Evolutionary conservation across 257 asterid species (phyloP).

Genomic region (Asclepias syriaca): DNA sequence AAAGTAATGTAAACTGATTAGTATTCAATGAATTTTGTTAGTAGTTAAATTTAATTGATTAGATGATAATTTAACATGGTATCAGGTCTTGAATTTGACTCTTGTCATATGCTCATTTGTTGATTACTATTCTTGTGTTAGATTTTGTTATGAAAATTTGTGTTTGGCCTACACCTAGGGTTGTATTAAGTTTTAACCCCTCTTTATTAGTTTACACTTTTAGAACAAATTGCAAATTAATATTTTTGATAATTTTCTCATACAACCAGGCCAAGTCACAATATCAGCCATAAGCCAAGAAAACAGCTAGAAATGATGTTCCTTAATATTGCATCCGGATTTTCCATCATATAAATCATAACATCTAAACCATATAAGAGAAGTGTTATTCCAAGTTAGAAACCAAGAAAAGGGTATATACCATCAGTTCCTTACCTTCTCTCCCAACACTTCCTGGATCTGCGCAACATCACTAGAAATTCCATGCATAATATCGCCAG

Average conservation of each 20-base stretch:
- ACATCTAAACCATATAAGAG: background rate
- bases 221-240: too few species aligned
- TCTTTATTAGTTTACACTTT: too few species aligned
- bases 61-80: too few species aligned
- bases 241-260: background rate
- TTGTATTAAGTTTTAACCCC: too few species aligned
- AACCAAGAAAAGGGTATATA: background rate
- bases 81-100: too few species aligned
- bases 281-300: background rate
- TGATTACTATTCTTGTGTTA: too few species aligned
- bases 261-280: background rate
- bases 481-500: conserved; percentile 86
- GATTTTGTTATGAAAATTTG: too few species aligned
- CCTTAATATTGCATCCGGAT: background rate
- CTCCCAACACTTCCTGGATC: conserved; percentile 89
- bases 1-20: conserved; percentile 3
- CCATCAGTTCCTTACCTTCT: conserved; percentile 44
- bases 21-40: background rate
- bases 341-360: background rate
- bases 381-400: background rate
- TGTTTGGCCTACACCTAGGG: too few species aligned
- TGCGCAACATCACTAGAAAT: conserved; percentile 88
- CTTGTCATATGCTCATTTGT: too few species aligned
- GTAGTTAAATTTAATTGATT: too few species aligned
- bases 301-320: background rate